Evolutionary conservation across 164 flowering plant genomes (phyloP).

Genomic region (Tinospora cordifolia): DNA sequence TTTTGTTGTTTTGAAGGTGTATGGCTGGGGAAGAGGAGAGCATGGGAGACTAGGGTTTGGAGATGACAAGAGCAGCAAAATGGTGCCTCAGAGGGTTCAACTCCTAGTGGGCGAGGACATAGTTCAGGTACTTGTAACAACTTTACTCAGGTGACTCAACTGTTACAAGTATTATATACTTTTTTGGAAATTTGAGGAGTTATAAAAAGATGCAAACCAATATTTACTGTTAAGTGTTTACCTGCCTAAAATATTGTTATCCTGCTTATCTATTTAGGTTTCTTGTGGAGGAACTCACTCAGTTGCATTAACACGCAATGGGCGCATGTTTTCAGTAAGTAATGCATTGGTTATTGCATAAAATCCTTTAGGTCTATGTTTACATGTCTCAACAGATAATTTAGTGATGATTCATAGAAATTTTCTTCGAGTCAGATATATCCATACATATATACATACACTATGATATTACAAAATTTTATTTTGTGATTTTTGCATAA

Average conservation of each 20-base stretch:
- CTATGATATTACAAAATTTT: no score
- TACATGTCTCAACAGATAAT: not conserved
- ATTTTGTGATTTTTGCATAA: no score
- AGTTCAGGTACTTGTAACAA: slow-evolving; percentile 58
- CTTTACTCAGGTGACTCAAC: no score
- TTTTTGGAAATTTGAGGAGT: not conserved
- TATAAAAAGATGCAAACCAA: not conserved
- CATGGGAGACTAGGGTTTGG: slow-evolving; percentile 99
- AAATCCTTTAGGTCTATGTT: not conserved
- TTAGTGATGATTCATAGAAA: not conserved
- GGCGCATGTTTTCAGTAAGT: slow-evolving; percentile 89
- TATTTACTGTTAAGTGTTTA: no score
- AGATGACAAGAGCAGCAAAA: slow-evolving; percentile 99
- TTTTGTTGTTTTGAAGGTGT: slow-evolving; percentile 51
- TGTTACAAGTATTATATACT: not conserved
- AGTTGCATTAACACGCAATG: slow-evolving; percentile 85
- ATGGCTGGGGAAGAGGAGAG: slow-evolving; percentile 99
- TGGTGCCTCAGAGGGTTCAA: slow-evolving; percentile 92
- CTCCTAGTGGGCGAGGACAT: slow-evolving; percentile 77
- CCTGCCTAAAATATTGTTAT: not conserved
- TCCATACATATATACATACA: no score
- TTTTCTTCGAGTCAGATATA: not conserved
- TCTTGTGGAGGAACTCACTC: slow-evolving; percentile 99
- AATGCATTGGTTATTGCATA: not conserved
- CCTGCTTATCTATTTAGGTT: slow-evolving; percentile 36